Percentiles rank a stretch among this genome's conserved stretches.
Evolutionary conservation across 495 filamentous ascomycete genomes (phyloP).

Genomic region (Podospora pseudopauciseta): DNA sequence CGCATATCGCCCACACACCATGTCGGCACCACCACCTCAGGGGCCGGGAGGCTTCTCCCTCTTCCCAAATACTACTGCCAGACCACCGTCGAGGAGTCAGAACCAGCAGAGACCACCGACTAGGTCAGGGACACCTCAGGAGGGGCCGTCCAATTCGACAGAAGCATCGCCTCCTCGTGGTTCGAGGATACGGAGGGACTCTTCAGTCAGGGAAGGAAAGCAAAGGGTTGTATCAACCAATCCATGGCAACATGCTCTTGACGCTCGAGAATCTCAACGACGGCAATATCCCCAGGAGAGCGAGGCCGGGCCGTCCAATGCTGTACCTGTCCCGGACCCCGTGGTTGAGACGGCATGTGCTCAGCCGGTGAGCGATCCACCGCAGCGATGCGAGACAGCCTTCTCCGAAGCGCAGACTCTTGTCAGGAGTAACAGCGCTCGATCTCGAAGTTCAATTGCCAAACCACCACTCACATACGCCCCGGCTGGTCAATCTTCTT

Average conservation of each 20-base stretch:
- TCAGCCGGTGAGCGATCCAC: conserved; percentile 34
- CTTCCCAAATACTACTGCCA: conserved; percentile 41
- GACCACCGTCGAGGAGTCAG: conserved; percentile 38
- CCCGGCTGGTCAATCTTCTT: conserved; percentile 24
- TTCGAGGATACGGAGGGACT: conserved; percentile 33
- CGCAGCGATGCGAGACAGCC: conserved; percentile 44
- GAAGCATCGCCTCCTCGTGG: conserved; percentile 27
- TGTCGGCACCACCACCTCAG: conserved; percentile 36
- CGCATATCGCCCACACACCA: conserved; percentile 14
- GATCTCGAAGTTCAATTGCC: conserved; percentile 47
- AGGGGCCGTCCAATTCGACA: conserved; percentile 29
- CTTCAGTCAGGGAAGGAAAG: conserved; percentile 36
- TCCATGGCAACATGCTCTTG: conserved; percentile 34
- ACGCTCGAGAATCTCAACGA: conserved; percentile 20
- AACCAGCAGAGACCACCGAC: conserved; percentile 30
- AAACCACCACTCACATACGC: conserved; percentile 41
- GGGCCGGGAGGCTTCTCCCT: conserved; percentile 49
- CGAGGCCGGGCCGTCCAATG: conserved; percentile 24
- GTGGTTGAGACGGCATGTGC: conserved; percentile 28
- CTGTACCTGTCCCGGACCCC: conserved; percentile 26
- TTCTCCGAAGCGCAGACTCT: conserved; percentile 51
- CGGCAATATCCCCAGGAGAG: conserved; percentile 14
- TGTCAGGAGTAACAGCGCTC: conserved; percentile 44
- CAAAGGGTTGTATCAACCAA: conserved; percentile 31
- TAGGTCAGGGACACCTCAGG: conserved; percentile 38